Conservation (phyloP, 441 rosid genomes). For the Sinapis alba region DNA sequence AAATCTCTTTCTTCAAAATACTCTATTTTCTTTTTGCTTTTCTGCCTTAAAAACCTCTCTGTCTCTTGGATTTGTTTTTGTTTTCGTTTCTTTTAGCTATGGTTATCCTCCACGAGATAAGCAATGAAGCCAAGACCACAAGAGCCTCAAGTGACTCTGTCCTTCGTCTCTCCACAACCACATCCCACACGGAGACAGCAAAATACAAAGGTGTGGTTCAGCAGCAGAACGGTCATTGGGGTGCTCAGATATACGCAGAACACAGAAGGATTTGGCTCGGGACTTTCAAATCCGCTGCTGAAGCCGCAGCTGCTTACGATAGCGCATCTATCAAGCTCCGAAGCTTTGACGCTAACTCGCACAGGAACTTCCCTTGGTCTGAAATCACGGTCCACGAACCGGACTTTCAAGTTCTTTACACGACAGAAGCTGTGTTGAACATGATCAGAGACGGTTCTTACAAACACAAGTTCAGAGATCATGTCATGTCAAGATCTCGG, state of each 20-base stretch:
- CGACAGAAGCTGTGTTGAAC: neutral
- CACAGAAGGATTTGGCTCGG: neutral
- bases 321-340: neutral
- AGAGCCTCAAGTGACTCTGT: constrained; percentile 31
- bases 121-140: constrained; percentile 18
- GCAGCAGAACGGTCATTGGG: neutral
- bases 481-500: neutral
- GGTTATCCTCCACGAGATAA: constrained; percentile 23
- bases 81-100: constrained; percentile 26
- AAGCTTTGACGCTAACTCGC: neutral
- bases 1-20: constrained; percentile 34
- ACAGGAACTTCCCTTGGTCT: neutral
- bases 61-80: neutral
- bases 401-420: neutral
- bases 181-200: neutral
- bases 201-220: neutral
- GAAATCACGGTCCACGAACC: neutral
- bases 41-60: neutral
- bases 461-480: neutral
- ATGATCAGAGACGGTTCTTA: neutral
- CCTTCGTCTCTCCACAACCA: neutral
- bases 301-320: neutral
- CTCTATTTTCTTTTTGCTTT: neutral
- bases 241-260: neutral
- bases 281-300: neutral